These are phyloP conservation scores for Neostapfia colusana DNA, from an alignment of 176 grass and related monocot species.

Conservation along the genomic window DNA sequence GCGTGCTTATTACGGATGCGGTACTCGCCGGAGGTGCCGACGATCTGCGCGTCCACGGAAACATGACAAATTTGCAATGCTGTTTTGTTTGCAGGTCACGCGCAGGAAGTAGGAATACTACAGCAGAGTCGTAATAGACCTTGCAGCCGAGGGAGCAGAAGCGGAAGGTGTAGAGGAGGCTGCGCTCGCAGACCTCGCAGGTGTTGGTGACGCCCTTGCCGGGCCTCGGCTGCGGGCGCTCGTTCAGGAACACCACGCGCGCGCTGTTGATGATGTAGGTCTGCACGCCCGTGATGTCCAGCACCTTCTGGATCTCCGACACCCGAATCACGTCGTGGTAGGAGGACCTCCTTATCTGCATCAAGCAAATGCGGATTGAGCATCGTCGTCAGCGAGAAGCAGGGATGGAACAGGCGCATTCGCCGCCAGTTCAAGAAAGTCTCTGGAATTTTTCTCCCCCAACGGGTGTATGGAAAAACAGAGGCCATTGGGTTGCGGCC, in stretches of 20 bases:
- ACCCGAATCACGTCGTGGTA: slow-evolving; percentile 99
- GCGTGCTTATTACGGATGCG: slow-evolving; percentile 46
- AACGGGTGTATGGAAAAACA: no score
- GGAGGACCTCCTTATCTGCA: slow-evolving; percentile 81
- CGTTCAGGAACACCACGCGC: slow-evolving; percentile 96
- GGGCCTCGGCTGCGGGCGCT: slow-evolving; percentile 84
- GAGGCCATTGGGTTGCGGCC: slow-evolving; percentile 34
- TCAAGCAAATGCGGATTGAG: neutral
- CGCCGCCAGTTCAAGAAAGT: no score
- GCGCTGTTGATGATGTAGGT: slow-evolving; percentile 99
- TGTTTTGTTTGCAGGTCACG: neutral
- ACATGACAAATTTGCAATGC: neutral
- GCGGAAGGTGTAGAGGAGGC: slow-evolving; percentile 92
- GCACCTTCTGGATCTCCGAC: slow-evolving; percentile 93
- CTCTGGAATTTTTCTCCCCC: neutral
- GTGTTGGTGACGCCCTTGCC: slow-evolving; percentile 97
- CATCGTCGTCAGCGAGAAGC: slow-evolving; percentile 20
- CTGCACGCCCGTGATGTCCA: slow-evolving; percentile 95
- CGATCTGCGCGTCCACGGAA: slow-evolving; percentile 45
- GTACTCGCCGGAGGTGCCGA: slow-evolving; percentile 46
- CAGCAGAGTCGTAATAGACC: slow-evolving; percentile 19
- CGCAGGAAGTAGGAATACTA: neutral
- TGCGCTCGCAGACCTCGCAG: slow-evolving; percentile 91
- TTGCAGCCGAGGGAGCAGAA: slow-evolving; percentile 99
- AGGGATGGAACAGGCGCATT: slow-evolving; percentile 36